These are phyloP conservation scores for Ehretia macrophylla DNA, from an alignment of 257 asterid genomes.

Conservation along the genomic window DNA sequence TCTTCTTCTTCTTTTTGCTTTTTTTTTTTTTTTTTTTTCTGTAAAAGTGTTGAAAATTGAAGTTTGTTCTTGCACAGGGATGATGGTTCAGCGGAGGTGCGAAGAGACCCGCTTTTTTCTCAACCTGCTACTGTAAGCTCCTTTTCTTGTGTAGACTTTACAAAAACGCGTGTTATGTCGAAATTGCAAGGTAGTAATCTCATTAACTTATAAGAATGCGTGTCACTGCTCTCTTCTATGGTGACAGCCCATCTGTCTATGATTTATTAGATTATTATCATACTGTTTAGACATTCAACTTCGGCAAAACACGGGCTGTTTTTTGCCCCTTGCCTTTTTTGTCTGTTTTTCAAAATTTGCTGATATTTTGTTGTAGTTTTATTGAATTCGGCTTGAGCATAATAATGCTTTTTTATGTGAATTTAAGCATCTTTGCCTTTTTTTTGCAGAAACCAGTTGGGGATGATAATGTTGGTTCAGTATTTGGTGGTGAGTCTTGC, in stretches of 20 bases:
- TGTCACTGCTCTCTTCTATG: too few relatives aligned
- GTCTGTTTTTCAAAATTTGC: too few relatives aligned
- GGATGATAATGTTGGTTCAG: slow-evolving; percentile 13
- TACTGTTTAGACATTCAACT: too few relatives aligned
- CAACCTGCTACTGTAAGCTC: slow-evolving; percentile 31
- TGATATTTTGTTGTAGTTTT: too few relatives aligned
- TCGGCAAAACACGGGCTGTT: too few relatives aligned
- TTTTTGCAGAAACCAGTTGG: slow-evolving; percentile 37
- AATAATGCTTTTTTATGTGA: neutral
- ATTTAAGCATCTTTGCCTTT: slow-evolving; percentile 3
- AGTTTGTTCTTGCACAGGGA: slow-evolving; percentile 44
- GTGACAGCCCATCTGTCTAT: too few relatives aligned
- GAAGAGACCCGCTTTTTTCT: slow-evolving; percentile 20
- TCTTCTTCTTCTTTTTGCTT: neutral
- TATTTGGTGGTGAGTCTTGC: slow-evolving; percentile 31
- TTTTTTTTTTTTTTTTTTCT: neutral
- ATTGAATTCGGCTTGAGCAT: too few relatives aligned
- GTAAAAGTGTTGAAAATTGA: neutral
- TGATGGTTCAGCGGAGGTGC: slow-evolving; percentile 30
- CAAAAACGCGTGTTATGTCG: neutral
- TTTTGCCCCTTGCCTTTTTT: too few relatives aligned
- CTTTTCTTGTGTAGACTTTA: slow-evolving; percentile 5
- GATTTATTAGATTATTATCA: too few relatives aligned
- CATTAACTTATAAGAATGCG: too few relatives aligned
- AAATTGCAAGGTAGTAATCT: too few relatives aligned